Evolutionary conservation across 225 moss, liverwort and hornwort species (phyloP).

Genomic region (Takakia lepidozioides): DNA sequence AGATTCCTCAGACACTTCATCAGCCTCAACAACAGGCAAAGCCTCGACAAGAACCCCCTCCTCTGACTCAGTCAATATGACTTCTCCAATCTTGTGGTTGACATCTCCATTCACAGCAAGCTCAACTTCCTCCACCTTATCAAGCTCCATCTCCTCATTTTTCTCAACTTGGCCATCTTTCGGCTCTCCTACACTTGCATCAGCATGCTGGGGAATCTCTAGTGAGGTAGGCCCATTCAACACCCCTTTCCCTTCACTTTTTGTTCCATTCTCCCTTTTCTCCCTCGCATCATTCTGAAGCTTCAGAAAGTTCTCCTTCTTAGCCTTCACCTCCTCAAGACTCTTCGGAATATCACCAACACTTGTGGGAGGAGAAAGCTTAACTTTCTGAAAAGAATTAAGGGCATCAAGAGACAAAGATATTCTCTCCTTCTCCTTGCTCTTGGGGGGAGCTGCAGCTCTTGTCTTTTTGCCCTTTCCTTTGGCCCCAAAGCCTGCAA

Average conservation of each 20-base stretch:
- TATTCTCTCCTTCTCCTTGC: conserved; percentile 69
- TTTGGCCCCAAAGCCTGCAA: conserved; percentile 46
- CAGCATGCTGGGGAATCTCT: no score
- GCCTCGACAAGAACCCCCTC: no score
- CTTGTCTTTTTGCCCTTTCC: conserved; percentile 74
- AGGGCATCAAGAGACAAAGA: conserved; percentile 74
- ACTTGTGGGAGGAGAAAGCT: conserved; percentile 75
- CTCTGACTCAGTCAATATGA: no score
- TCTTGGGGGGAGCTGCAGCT: conserved; percentile 40
- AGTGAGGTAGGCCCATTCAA: no score
- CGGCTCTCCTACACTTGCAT: no score
- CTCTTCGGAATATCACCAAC: conserved; percentile 69
- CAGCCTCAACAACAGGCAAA: no score
- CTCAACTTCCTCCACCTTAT: no score
- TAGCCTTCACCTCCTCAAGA: conserved; percentile 66
- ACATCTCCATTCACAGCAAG: no score
- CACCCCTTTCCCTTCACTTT: conserved; percentile 5
- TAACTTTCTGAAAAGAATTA: conserved; percentile 65
- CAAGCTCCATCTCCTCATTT: no score
- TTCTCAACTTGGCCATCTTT: no score
- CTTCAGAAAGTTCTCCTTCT: conserved; percentile 59
- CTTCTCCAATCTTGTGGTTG: no score
- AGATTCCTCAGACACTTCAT: no score
- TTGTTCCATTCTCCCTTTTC: conserved; percentile 50
- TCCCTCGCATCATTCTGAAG: conserved; percentile 62